These are phyloP conservation scores for Pseudopediastrum boryanum DNA, from an alignment of 139 green algal genomes.

Conservation along the genomic window DNA sequence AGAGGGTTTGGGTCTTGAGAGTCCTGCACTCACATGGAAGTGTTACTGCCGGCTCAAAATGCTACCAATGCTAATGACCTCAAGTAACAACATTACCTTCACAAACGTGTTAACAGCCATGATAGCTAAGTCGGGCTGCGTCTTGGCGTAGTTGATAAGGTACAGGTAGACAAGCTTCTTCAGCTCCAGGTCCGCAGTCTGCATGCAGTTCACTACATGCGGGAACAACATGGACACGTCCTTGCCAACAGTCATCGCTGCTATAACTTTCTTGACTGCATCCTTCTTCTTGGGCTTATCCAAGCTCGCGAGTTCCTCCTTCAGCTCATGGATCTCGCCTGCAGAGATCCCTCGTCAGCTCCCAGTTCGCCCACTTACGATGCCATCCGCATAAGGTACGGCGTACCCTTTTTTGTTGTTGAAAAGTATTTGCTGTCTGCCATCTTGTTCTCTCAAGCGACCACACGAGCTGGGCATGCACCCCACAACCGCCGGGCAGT, in stretches of 20 bases:
- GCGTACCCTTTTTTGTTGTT: slow-evolving; percentile 93
- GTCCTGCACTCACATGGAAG: slow-evolving; percentile 87
- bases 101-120: slow-evolving; percentile 99
- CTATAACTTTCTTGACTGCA: slow-evolving; percentile 97
- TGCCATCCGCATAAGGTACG: background rate
- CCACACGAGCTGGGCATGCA: too few species aligned
- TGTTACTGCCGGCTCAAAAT: too few species aligned
- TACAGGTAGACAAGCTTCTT: slow-evolving; percentile 99
- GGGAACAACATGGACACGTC: slow-evolving; percentile 95
- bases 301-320: slow-evolving; percentile 88
- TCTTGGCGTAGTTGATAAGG: slow-evolving; percentile 99
- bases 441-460: too few species aligned
- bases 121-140: slow-evolving; percentile 97
- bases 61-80: background rate
- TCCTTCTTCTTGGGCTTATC: slow-evolving; percentile 94
- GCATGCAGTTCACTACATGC: slow-evolving; percentile 99
- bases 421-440: slow-evolving; percentile 89
- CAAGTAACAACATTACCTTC: slow-evolving; percentile 87
- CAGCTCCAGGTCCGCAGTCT: slow-evolving; percentile 81
- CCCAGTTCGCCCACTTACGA: background rate
- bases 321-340: slow-evolving; percentile 97
- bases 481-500: too few species aligned
- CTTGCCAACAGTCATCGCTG: slow-evolving; percentile 99
- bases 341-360: slow-evolving; percentile 19
- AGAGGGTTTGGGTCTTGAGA: slow-evolving; percentile 97